Evolutionary conservation across 1,284 basidiomycete species (phyloP).

Genomic region (Microbotryum lychnidis-dioicae): DNA sequence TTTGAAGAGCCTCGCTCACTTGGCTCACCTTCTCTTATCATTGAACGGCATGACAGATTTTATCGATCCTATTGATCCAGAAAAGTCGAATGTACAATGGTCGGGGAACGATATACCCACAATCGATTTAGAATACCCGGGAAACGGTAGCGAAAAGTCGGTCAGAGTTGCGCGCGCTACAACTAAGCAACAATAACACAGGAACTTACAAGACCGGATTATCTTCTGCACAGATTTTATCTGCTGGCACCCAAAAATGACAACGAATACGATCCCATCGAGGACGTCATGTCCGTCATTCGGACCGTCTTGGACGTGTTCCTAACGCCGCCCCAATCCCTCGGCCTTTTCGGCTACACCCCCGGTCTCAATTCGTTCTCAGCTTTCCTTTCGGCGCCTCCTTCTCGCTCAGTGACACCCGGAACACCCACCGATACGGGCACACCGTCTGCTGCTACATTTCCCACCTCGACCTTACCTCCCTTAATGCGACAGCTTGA

Average conservation of each 20-base stretch:
- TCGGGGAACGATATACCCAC: slow-evolving; percentile 33
- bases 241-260: slow-evolving; percentile 38
- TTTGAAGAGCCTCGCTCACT: background rate
- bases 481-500: slow-evolving; percentile 47
- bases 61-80: slow-evolving; percentile 13
- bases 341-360: slow-evolving; percentile 28
- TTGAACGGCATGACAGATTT: slow-evolving; percentile 12
- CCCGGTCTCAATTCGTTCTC: slow-evolving; percentile 27
- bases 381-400: slow-evolving; percentile 26
- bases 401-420: slow-evolving; percentile 11
- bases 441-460: slow-evolving; percentile 34
- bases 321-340: slow-evolving; percentile 29
- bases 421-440: slow-evolving; percentile 12
- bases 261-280: slow-evolving; percentile 44
- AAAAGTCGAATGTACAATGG: slow-evolving; percentile 9
- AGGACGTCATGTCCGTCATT: slow-evolving; percentile 39
- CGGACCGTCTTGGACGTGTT: slow-evolving; percentile 33
- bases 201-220: background rate
- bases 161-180: slow-evolving; percentile 7
- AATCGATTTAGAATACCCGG: slow-evolving; percentile 43
- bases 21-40: background rate
- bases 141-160: slow-evolving; percentile 38
- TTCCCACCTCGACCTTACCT: slow-evolving; percentile 28
- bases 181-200: background rate
- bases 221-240: slow-evolving; percentile 35